Evolutionary conservation across 441 rosid genomes (phyloP), one percentile per base, ranked within the genome.

Genomic region (Populus hybrid): DNA sequence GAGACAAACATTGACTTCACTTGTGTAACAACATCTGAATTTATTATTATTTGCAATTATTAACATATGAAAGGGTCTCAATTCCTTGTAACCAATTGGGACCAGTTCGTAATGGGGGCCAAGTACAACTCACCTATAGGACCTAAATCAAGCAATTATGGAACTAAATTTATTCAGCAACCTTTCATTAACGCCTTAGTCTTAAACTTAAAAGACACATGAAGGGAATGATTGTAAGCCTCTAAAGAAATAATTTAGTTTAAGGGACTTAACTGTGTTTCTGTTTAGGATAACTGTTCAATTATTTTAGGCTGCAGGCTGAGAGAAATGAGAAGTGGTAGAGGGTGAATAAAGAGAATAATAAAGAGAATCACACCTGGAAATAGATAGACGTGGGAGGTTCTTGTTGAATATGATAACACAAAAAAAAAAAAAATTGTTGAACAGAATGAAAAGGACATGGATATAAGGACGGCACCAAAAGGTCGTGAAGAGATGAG

Each of bases 41-140:
- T 74, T 42, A 74, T 75, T 63, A 77, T 72, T 70, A 53, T 29
- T 29, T 29, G 71, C 79, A 76, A 83, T 68, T 68, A 80, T 85
- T 70, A 63, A 72, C 1, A 33, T 74, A 71, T 7, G 38, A 61
- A 56, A 71, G 40, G 74, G 68, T 69, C 72, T 71, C 18, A 42
- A 70, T 81, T 68, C 74, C 71, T 73, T 75, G 73, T 68, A 78
- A 68, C 73, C 70, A 68, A 76, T 72, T 18, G 4, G 38, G 78
- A 64, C 18, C 71, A 67, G 63, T 71, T 78, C 69, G 74, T 61
- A 36, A 74, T 74, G 31, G 80, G 84, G 77, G 74, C 78, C 79
- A 68, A 42, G 84, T 75, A 88, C 93, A 89, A 78, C 93, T 84
- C 86, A 82, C 78, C 59, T 12, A 11, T 38, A 11, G 69, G 82